phyloP scores from a whole-genome alignment of 208 protist species.

The Naegleria fowleri region DNA sequence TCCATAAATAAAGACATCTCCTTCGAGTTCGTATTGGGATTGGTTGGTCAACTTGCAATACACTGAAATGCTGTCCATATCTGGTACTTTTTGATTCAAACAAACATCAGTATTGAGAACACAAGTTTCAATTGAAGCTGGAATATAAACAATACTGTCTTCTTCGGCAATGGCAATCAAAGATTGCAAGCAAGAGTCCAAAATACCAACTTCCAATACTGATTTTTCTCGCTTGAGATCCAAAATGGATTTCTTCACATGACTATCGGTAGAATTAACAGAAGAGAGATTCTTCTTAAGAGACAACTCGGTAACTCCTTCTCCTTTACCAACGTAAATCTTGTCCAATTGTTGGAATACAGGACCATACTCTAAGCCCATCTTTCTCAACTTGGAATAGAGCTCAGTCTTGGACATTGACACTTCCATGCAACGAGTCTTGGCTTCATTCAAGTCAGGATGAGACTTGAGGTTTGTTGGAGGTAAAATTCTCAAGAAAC shows the following conservation, averaged over 20 bases:
- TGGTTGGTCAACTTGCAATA: background rate
- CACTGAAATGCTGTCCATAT: background rate
- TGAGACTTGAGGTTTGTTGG: background rate
- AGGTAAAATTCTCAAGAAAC: background rate
- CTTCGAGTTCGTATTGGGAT: background rate
- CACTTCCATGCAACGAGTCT: background rate
- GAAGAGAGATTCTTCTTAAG: background rate
- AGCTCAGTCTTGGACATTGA: background rate
- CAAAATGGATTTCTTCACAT: background rate
- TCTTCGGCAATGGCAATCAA: background rate
- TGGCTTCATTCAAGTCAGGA: background rate
- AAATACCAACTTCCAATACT: conserved; percentile 7
- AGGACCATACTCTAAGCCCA: background rate
- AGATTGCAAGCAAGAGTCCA: background rate
- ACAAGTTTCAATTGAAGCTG: background rate
- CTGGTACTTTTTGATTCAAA: background rate
- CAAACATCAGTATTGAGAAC: background rate
- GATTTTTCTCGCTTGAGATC: background rate
- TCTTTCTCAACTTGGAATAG: background rate
- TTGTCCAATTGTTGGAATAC: background rate
- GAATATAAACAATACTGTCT: background rate
- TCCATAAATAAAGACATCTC: background rate
- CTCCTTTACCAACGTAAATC: background rate
- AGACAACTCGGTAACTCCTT: background rate
- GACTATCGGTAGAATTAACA: no score